These are phyloP conservation scores for Tricholoma furcatifolium DNA, from an alignment of 768 basidiomycete genomes.

Conservation along the genomic window DNA sequence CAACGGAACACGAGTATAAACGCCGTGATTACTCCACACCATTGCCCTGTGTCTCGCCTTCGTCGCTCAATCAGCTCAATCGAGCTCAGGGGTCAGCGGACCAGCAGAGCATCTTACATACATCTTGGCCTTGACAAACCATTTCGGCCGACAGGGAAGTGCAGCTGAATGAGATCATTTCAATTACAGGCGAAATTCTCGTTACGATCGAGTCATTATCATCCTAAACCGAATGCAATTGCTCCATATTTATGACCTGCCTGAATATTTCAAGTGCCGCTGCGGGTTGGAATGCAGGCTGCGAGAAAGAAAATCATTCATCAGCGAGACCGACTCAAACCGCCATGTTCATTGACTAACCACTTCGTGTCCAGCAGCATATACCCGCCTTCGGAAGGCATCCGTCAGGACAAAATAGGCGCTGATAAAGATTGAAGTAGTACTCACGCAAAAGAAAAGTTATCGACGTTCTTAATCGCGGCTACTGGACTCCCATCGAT, in stretches of 20 bases:
- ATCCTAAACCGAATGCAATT: slow-evolving; percentile 48
- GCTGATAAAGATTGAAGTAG: neutral
- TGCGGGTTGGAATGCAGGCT: slow-evolving; percentile 65
- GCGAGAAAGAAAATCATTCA: neutral
- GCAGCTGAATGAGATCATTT: neutral
- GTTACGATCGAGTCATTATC: no score
- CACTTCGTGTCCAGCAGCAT: slow-evolving; percentile 59
- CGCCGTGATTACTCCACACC: no score
- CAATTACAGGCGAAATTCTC: no score
- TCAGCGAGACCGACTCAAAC: slow-evolving; percentile 13
- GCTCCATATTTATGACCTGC: slow-evolving; percentile 50
- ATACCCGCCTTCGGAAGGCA: slow-evolving; percentile 44
- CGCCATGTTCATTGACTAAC: slow-evolving; percentile 36
- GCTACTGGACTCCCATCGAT: slow-evolving; percentile 51
- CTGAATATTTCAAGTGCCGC: slow-evolving; percentile 58
- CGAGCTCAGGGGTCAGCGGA: no score
- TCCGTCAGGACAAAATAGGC: slow-evolving; percentile 7
- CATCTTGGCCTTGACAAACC: no score
- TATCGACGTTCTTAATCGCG: slow-evolving; percentile 61
- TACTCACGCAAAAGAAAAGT: slow-evolving; percentile 66
- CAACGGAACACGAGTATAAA: no score
- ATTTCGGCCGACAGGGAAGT: neutral
- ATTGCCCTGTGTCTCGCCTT: no score
- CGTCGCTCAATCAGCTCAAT: no score
- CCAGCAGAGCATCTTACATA: no score